A percentile compares a stretch with the other conserved stretches of the same genome.
Evolutionary conservation across 208 protist species (phyloP).

Genomic region (Trypanosoma vivax): DNA sequence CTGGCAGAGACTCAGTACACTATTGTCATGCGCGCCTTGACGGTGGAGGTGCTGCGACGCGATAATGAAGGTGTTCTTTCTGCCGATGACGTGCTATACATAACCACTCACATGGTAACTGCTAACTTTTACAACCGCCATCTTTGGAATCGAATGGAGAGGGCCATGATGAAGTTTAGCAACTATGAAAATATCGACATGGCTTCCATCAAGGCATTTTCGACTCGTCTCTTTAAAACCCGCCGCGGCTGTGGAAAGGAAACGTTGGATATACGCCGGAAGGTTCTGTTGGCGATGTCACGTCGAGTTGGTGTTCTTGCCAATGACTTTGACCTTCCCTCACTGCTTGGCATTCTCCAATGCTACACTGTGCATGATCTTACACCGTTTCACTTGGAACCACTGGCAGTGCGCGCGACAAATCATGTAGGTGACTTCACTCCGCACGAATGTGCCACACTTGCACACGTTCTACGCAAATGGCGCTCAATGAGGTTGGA

Average conservation of each 20-base stretch:
- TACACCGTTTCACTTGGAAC: slow-evolving; percentile 55
- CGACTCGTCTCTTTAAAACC: slow-evolving; percentile 83
- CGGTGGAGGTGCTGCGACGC: slow-evolving; percentile 72
- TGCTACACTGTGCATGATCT: slow-evolving; percentile 88
- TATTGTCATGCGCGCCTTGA: slow-evolving; percentile 70
- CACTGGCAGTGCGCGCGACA: slow-evolving; percentile 71
- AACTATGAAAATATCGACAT: slow-evolving; percentile 78
- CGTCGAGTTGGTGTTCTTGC: slow-evolving; percentile 68
- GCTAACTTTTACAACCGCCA: slow-evolving; percentile 88
- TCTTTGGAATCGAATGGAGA: slow-evolving; percentile 84
- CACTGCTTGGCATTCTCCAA: slow-evolving; percentile 80
- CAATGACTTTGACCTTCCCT: slow-evolving; percentile 85
- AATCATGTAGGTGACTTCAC: slow-evolving; percentile 83
- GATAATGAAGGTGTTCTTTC: slow-evolving; percentile 80
- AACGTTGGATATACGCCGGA: slow-evolving; percentile 77
- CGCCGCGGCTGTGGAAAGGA: slow-evolving; percentile 73
- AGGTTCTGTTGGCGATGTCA: slow-evolving; percentile 70
- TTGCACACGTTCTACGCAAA: slow-evolving; percentile 73
- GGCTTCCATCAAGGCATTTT: slow-evolving; percentile 76
- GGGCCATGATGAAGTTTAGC: slow-evolving; percentile 29
- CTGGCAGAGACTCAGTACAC: slow-evolving; percentile 56
- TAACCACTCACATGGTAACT: slow-evolving; percentile 74
- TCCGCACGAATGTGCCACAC: slow-evolving; percentile 80
- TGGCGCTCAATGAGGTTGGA: slow-evolving; percentile 74
- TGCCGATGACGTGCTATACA: slow-evolving; percentile 81